Evolutionary conservation across 116 monocot species (phyloP).

Genomic region (Iris pallida): DNA sequence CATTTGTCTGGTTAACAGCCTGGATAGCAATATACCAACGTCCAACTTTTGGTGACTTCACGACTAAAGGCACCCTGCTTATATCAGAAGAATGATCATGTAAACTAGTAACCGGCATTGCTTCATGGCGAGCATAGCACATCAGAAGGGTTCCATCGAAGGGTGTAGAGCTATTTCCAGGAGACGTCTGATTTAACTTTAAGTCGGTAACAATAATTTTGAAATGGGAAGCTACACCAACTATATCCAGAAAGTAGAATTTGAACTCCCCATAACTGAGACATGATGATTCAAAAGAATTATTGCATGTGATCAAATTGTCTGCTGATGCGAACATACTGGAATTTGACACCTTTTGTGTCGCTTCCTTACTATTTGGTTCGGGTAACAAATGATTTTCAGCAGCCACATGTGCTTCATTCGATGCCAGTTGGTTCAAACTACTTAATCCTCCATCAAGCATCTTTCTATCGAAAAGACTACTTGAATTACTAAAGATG

Average conservation of each 20-base stretch:
- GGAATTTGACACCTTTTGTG: conserved; percentile 13
- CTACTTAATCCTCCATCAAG: neutral
- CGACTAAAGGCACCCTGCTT: conserved; percentile 42
- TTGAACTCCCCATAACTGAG: conserved; percentile 44
- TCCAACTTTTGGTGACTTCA: conserved; percentile 63
- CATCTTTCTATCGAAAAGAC: neutral
- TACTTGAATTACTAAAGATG: conserved; percentile 28
- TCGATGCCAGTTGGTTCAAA: conserved; percentile 3
- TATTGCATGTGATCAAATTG: conserved; percentile 48
- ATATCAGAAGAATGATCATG: conserved; percentile 71
- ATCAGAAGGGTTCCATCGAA: conserved; percentile 37
- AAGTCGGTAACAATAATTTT: conserved; percentile 34
- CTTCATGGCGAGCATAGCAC: conserved; percentile 72
- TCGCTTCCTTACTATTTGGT: neutral
- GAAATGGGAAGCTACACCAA: conserved; percentile 37
- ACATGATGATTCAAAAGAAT: conserved; percentile 47
- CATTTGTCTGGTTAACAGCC: conserved; percentile 40
- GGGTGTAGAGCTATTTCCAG: conserved; percentile 16
- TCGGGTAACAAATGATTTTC: conserved; percentile 7
- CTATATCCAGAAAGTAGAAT: conserved; percentile 66
- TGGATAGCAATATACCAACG: conserved; percentile 70
- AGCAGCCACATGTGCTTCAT: conserved; percentile 1
- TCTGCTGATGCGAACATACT: conserved; percentile 18
- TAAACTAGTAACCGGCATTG: conserved; percentile 45
- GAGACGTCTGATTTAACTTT: conserved; percentile 24